Evolutionary conservation across 495 filamentous ascomycete species (phyloP).

Genomic region (Corynascus novoguineensis): DNA sequence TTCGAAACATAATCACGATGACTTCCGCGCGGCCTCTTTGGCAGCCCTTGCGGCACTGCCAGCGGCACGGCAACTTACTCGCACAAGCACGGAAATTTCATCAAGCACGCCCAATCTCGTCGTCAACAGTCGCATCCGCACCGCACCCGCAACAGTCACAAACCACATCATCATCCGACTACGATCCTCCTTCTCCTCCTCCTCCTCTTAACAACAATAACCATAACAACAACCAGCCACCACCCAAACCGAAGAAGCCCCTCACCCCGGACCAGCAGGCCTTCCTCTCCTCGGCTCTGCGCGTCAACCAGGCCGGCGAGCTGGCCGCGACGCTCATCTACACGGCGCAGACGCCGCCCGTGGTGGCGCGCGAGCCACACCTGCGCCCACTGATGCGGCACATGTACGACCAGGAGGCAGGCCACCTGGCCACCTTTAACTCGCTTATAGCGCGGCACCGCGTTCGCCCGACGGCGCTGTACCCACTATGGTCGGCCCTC

Average conservation of each 20-base stretch:
- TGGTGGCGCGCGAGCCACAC: constrained; percentile 73
- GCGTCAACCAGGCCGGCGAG: constrained; percentile 88
- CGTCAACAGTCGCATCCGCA: neutral
- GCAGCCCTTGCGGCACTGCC: constrained; percentile 1
- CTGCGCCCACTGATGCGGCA: constrained; percentile 87
- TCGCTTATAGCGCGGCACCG: constrained; percentile 76
- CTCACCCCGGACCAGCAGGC: constrained; percentile 64
- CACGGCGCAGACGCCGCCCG: constrained; percentile 68
- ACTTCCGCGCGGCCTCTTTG: neutral
- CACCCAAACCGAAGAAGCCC: constrained; percentile 34
- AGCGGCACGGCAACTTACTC: neutral
- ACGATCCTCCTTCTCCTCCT: neutral
- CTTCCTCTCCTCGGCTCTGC: constrained; percentile 75
- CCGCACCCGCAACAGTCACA: too few species aligned
- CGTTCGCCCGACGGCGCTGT: constrained; percentile 88
- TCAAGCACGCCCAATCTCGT: neutral
- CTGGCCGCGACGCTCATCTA: constrained; percentile 85
- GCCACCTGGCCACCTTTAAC: constrained; percentile 83
- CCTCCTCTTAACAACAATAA: constrained; percentile 4
- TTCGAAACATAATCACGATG: neutral
- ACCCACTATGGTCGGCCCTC: constrained; percentile 81
- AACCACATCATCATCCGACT: neutral
- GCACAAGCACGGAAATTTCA: neutral
- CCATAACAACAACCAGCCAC: constrained; percentile 3
- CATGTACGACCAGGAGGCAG: constrained; percentile 96